Evolutionary conservation across 208 protist genomes (phyloP), one percentile per base, ranked within the genome.

Genomic region (Acanthamoeba castellanii): DNA sequence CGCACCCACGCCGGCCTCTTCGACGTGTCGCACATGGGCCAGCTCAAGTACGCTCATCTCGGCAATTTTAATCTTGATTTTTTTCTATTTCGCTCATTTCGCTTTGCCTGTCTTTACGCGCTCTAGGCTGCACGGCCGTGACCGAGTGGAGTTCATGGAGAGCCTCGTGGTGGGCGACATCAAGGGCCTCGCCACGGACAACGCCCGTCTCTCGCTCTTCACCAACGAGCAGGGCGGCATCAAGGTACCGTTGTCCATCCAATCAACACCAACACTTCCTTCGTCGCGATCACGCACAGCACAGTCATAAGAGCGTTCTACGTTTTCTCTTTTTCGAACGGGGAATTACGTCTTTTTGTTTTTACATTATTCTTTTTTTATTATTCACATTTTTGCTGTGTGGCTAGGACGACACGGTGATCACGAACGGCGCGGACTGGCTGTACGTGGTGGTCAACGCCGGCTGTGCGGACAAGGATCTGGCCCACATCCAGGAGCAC

Each of bases 1-100:
- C 97, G 99, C 89, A 94, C 97, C 81, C 97, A 97, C 3, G 96
- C 97, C n/a, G 96, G 97, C 64, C 95, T 99, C 37, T 99, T 99
- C 94, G 99, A 99, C 95, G 98, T 99, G 0, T 99, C 98, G 27
- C 99, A 99, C 97, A 99, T 99, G 99, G 98, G 98, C 47, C 98
- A 99, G 95, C 96, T 99, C 8, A 95, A 76, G 72, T 96, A 88
- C 5, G 74, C 45, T 0, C 9, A 30, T 27, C 81, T 64, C 45
- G 6, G 27, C 64, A 55, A 37, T 92, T 9, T 25, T 37, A 1
- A 25, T 42, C 7, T 88, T 52, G 34, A 64, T 82, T 42, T 42
- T 42, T 4, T 42, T 42, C 37, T 42, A 4, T 42, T 42, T 22
- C 52, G 52, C 16, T 18, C 52, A 57, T 57, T 57, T 57, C 52